Conservation (phyloP, 2,329 filamentous ascomycete genomes). For the Nannizzia gypsea region DNA sequence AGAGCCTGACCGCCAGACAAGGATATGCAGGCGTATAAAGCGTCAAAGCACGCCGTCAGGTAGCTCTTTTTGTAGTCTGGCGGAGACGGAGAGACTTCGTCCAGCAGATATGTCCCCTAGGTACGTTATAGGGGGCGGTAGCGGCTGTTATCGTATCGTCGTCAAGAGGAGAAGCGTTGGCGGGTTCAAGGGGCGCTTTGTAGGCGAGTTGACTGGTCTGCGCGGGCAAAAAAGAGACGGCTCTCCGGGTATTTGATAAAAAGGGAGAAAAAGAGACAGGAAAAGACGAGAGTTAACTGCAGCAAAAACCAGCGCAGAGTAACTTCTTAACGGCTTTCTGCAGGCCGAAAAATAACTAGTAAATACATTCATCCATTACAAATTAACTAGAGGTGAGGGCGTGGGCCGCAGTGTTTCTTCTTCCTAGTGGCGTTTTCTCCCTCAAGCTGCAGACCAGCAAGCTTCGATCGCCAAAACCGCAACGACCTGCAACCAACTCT, state of each 20-base stretch:
- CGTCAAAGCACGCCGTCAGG: background rate
- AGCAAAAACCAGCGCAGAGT: background rate
- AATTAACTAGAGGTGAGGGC: background rate
- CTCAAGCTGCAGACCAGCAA: background rate
- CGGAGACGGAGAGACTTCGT: background rate
- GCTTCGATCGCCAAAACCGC: background rate
- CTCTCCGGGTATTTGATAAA: background rate
- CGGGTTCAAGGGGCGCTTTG: background rate
- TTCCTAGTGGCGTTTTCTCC: background rate
- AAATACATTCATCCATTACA: background rate
- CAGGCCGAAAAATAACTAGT: background rate
- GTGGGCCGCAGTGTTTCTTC: background rate
- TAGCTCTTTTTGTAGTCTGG: background rate
- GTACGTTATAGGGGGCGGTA: background rate
- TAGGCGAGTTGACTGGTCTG: too few relatives aligned
- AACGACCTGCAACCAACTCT: background rate
- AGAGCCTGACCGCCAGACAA: background rate
- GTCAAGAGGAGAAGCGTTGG: background rate
- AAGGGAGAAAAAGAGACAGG: background rate
- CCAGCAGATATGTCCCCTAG: background rate
- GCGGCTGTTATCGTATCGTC: background rate
- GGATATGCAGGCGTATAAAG: slow-evolving; percentile 1
- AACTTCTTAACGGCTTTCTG: background rate
- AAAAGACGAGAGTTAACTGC: background rate
- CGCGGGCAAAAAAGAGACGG: background rate